Conservation (phyloP, 495 filamentous ascomycete genomes). For the Penicillium atrosanguineum region DNA sequence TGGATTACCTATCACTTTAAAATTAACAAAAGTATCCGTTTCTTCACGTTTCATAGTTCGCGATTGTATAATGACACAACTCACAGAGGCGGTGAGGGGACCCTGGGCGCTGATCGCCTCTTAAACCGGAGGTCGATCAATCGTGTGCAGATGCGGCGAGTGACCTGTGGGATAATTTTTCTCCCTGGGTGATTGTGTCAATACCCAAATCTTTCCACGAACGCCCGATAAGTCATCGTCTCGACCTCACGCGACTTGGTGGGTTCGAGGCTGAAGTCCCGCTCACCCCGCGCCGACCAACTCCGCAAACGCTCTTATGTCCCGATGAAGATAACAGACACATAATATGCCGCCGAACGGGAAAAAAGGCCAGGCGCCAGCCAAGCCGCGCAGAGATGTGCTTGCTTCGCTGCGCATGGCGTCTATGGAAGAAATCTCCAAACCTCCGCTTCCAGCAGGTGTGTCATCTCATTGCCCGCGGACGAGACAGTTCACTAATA, state of each 20-base stretch:
- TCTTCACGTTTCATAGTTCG: not conserved
- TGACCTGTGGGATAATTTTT: not conserved
- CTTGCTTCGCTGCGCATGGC: slow-evolving; percentile 70
- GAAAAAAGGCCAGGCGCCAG: slow-evolving; percentile 55
- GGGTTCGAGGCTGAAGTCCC: not conserved
- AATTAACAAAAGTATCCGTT: not conserved
- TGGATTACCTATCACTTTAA: not conserved
- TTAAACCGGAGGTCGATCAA: slow-evolving; percentile 6
- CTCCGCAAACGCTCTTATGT: slow-evolving; percentile 12
- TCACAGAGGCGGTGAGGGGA: slow-evolving; percentile 7
- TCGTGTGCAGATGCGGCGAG: not conserved
- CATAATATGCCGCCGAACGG: slow-evolving; percentile 62
- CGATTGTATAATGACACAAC: not conserved
- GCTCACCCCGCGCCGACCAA: not conserved
- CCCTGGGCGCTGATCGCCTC: slow-evolving; percentile 10
- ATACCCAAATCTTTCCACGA: not conserved
- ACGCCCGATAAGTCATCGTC: not conserved
- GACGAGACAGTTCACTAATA: slow-evolving; percentile 15
- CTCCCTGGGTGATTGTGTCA: not conserved
- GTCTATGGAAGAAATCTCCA: slow-evolving; percentile 70
- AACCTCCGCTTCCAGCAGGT: slow-evolving; percentile 79
- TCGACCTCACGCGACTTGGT: not conserved
- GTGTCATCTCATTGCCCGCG: slow-evolving; percentile 18
- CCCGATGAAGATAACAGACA: slow-evolving; percentile 33
- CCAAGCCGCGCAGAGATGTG: slow-evolving; percentile 55